Percentiles rank a stretch among this genome's conserved stretches.
phyloP scores from a whole-genome alignment of 2,329 filamentous ascomycete genomes.

The Penicillium sp. region DNA sequence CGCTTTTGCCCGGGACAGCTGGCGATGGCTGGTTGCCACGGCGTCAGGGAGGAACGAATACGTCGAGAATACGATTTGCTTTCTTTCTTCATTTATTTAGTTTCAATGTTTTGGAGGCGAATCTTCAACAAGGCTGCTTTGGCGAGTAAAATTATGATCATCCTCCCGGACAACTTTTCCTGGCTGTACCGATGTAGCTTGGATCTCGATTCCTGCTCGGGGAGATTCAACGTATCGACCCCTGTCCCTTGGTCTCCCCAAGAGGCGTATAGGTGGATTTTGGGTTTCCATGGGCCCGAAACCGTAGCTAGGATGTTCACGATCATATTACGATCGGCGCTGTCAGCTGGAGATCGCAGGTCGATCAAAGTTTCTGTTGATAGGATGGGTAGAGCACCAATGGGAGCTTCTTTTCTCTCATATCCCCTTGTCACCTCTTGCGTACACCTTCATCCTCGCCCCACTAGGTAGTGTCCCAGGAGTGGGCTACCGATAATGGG shows the following conservation, averaged over 20 bases:
- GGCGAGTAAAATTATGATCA: background rate
- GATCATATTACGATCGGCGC: slow-evolving; percentile 10
- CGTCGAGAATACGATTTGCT: background rate
- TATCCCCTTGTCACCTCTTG: background rate
- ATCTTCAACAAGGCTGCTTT: background rate
- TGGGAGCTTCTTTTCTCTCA: background rate
- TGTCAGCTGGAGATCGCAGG: slow-evolving; percentile 9
- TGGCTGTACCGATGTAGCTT: background rate
- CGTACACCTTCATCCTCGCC: background rate
- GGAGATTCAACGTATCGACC: background rate
- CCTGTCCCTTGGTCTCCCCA: slow-evolving; percentile 4
- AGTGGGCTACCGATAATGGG: slow-evolving; percentile 9
- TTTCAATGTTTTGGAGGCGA: background rate
- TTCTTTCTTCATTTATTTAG: background rate
- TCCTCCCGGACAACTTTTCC: background rate
- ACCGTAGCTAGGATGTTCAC: slow-evolving; percentile 6
- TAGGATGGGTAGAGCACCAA: slow-evolving; percentile 8
- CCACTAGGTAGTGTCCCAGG: slow-evolving; percentile 4
- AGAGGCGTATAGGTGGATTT: slow-evolving; percentile 2
- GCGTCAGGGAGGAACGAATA: background rate
- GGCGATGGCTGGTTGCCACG: slow-evolving; percentile 11
- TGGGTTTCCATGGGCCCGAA: background rate
- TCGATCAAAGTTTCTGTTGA: slow-evolving; percentile 14
- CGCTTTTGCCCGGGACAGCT: slow-evolving; percentile 10
- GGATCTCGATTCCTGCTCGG: background rate